Conservation (phyloP, 805 yeast genomes). For the Candida coquimbonensis region DNA sequence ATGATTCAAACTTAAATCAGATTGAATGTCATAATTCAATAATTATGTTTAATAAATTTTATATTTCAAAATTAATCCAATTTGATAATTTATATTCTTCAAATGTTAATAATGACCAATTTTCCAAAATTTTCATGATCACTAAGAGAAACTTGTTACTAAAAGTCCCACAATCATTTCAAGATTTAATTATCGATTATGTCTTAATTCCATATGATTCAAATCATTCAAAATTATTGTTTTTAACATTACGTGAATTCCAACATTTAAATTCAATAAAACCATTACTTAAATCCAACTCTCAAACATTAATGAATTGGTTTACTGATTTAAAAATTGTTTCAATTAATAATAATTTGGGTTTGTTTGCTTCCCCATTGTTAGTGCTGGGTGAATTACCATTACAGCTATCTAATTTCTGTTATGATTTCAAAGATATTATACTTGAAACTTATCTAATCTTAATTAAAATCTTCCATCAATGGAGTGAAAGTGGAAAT, state of each 20-base stretch:
- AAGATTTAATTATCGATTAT: conserved; percentile 43
- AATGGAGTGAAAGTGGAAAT: neutral
- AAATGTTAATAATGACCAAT: neutral
- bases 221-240: conserved; percentile 39
- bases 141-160: conserved; percentile 43
- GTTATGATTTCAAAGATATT: conserved; percentile 1
- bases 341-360: conserved; percentile 44
- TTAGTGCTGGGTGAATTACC: conserved; percentile 7
- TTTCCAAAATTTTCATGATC: conserved; percentile 30
- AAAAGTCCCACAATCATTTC: conserved; percentile 43
- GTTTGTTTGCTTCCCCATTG: conserved; percentile 44
- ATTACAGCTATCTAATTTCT: conserved; percentile 1
- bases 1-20: conserved; percentile 22
- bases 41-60: conserved; percentile 41
- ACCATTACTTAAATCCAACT: conserved; percentile 1
- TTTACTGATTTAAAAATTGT: conserved; percentile 15
- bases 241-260: conserved; percentile 42
- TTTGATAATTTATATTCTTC: neutral
- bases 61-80: conserved; percentile 16
- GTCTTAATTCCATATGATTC: conserved; percentile 32
- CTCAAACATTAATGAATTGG: neutral
- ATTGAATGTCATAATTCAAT: conserved; percentile 45
- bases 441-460: conserved; percentile 6
- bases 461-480: conserved; percentile 4
- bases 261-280: conserved; percentile 16